Evolutionary conservation across 345 rosid genomes (phyloP), one percentile per base, ranked within the genome.

Genomic region (Syzygium oleosum): DNA sequence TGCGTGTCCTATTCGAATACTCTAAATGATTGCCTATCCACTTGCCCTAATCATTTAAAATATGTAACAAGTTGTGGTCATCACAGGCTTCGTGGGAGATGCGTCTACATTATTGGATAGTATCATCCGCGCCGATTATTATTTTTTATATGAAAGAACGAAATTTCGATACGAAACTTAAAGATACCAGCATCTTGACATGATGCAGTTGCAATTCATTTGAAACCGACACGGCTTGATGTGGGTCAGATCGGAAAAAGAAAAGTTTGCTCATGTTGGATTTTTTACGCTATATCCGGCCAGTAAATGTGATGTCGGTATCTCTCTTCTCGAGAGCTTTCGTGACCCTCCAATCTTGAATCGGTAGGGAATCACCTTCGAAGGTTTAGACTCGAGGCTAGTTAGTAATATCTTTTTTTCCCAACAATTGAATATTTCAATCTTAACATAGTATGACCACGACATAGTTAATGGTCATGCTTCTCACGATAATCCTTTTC

Each of bases 401-500:
- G 38, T 61, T 0, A 0, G 4, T n/a, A 13, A 61, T n/a, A 13
- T n/a, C 17, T 25, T 58, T 0, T 58, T 25, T 2, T 13, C 65
- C 5, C 5, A 0, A 58, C 29, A 25, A 11, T 58, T 25, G 12
- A 58, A 25, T 25, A 58, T 25, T 58, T 58, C 12, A 6, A 25
- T 58, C 15, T 25, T 58, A 25, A 25, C 3, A 65, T 29, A 16
- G 41, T 34, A 16, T 0, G 10, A 15, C 78, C 5, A 1, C 78
- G 16, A 29, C 13, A 68, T 34, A 9, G 25, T 34, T 68, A 19
- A 34, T 68, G 5, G 23, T 9, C 12, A 17, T 34, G 21, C 46
- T 17, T 9, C 17, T 17, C 46, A 34, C 4, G 25, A 6, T 9
- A 68, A 34, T 34, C 34, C 22, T 34, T 17, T 34, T 13, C 7